Percentiles rank a stretch among this genome's conserved stretches.
phyloP scores from a whole-genome alignment of 768 basidiomycete genomes.

The Strobilomyces dryophilus region DNA sequence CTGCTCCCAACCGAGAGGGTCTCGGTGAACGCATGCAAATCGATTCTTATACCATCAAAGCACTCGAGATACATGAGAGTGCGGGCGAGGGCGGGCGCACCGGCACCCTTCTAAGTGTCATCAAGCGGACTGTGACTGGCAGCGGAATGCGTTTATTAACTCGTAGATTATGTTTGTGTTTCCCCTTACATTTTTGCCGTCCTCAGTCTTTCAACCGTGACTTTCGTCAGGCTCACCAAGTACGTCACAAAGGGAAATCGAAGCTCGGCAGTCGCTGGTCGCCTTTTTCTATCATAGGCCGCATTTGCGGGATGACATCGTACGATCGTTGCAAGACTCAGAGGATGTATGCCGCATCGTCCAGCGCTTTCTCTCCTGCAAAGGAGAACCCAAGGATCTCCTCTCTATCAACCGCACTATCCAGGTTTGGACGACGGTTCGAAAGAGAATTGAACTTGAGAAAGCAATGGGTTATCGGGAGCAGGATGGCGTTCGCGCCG shows the following conservation, averaged over 20 bases:
- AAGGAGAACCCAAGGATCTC: constrained; percentile 65
- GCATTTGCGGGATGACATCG: constrained; percentile 63
- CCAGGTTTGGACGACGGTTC: constrained; percentile 52
- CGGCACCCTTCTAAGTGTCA: constrained; percentile 69
- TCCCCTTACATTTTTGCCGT: background rate
- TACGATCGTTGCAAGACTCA: constrained; percentile 47
- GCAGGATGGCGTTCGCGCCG: constrained; percentile 9
- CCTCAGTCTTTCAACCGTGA: constrained; percentile 13
- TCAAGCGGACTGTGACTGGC: constrained; percentile 74
- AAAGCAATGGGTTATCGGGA: constrained; percentile 44
- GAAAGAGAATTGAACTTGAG: constrained; percentile 51
- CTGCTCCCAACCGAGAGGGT: constrained; percentile 54
- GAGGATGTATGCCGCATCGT: constrained; percentile 75
- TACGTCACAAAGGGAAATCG: constrained; percentile 68
- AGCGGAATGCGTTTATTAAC: constrained; percentile 73
- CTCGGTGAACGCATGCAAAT: constrained; percentile 72
- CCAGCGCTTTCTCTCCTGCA: constrained; percentile 69
- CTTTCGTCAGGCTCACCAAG: constrained; percentile 70
- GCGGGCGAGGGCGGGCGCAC: constrained; percentile 66
- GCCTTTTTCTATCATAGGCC: constrained; percentile 59
- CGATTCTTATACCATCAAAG: constrained; percentile 83
- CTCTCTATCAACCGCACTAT: constrained; percentile 61
- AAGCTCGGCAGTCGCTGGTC: constrained; percentile 71
- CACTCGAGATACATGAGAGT: constrained; percentile 80
- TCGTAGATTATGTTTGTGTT: constrained; percentile 69